Conservation (phyloP, 768 basidiomycete genomes). For the Tricholoma flavovirens region DNA sequence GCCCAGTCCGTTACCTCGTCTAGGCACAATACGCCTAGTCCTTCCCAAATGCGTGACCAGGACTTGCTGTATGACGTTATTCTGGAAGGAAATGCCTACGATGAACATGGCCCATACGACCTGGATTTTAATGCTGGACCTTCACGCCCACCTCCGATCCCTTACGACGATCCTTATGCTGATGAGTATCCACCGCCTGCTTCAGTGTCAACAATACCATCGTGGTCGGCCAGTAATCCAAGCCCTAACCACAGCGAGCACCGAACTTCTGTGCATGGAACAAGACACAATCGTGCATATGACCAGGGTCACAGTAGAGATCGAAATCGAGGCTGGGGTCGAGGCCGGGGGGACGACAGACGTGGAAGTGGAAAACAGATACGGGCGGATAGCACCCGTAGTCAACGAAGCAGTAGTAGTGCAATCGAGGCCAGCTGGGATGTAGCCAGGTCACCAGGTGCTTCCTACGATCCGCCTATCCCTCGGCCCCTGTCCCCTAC, state of each 20-base stretch:
- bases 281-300: conserved; percentile 22
- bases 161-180: conserved; percentile 79
- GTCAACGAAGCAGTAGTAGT: conserved; percentile 11
- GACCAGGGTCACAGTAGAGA: conserved; percentile 36
- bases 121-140: conserved; percentile 51
- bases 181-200: conserved; percentile 29
- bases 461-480: conserved; percentile 25
- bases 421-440: conserved; percentile 12
- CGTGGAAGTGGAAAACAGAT: conserved; percentile 20
- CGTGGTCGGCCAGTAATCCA: not conserved
- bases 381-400: conserved; percentile 7
- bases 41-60: conserved; percentile 49
- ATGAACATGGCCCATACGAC: conserved; percentile 64
- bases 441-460: conserved; percentile 16
- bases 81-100: conserved; percentile 56
- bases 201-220: not conserved
- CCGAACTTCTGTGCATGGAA: not conserved
- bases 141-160: conserved; percentile 59
- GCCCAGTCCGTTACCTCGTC: conserved; percentile 47
- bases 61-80: conserved; percentile 43
- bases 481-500: conserved; percentile 35
- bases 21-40: conserved; percentile 47
- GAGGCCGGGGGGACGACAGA: conserved; percentile 25
- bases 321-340: conserved; percentile 28
- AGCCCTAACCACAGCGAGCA: not conserved